A percentile compares a stretch with the other conserved stretches of the same genome.
Evolutionary conservation across 2,329 filamentous ascomycete genomes (phyloP).

Genomic region (Biscogniauxia mediterranea): DNA sequence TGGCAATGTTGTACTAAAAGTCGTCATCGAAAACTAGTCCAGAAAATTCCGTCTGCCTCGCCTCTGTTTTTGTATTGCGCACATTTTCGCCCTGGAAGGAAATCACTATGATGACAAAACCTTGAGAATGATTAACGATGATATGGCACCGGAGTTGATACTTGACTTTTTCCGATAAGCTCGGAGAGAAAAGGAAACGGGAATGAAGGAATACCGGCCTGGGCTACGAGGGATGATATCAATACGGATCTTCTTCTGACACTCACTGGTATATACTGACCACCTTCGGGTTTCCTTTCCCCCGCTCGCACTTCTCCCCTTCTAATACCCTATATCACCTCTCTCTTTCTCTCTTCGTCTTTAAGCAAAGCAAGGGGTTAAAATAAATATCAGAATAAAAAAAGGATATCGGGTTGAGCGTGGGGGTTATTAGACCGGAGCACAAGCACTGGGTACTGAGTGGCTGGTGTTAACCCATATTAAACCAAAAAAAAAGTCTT

Average conservation of each 20-base stretch:
- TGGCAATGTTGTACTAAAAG: conserved; percentile 70
- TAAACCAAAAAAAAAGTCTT: too few species aligned
- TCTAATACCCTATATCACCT: too few species aligned
- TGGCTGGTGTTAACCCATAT: neutral
- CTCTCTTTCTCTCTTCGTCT: too few species aligned
- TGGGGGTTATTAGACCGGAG: neutral
- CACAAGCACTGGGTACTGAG: neutral
- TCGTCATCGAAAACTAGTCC: conserved; percentile 57
- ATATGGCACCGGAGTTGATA: neutral
- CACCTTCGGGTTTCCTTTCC: too few species aligned
- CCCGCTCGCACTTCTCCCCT: too few species aligned
- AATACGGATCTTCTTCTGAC: too few species aligned
- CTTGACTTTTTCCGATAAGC: too few species aligned
- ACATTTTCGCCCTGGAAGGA: conserved; percentile 3
- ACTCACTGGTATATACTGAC: too few species aligned
- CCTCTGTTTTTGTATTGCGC: neutral
- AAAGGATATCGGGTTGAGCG: neutral
- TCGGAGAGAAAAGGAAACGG: too few species aligned
- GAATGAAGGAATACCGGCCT: too few species aligned
- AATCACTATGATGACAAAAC: neutral
- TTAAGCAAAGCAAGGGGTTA: neutral
- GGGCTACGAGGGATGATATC: too few species aligned
- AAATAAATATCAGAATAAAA: neutral
- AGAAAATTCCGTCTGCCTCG: neutral
- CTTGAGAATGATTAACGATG: neutral